These are phyloP conservation scores for Colletotrichum sp. DNA, from an alignment of 2,329 filamentous ascomycete species.

Conservation along the genomic window DNA sequence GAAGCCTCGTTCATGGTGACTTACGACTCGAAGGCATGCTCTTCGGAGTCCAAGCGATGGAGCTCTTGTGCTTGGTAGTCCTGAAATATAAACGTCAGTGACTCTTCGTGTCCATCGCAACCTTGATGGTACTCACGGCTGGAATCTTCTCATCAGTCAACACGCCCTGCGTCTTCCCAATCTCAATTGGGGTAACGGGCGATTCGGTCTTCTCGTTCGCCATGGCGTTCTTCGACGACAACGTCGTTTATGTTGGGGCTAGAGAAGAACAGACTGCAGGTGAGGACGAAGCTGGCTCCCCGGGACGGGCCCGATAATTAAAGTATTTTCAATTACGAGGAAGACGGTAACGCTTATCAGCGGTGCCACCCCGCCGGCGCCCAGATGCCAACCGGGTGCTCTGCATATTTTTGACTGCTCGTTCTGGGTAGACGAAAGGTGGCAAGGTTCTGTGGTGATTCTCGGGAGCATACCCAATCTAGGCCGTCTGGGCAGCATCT, in stretches of 20 bases:
- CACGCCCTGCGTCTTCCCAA: slow-evolving; percentile 4
- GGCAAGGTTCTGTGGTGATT: slow-evolving; percentile 13
- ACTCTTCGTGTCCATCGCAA: not conserved
- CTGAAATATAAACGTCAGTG: not conserved
- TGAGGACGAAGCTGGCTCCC: not conserved
- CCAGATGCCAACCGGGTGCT: not conserved
- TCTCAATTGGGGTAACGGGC: slow-evolving; percentile 4
- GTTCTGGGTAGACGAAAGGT: not conserved
- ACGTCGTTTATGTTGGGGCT: not conserved
- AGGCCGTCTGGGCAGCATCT: slow-evolving; percentile 12
- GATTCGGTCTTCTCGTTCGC: slow-evolving; percentile 13
- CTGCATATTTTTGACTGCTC: not conserved
- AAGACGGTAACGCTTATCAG: slow-evolving; percentile 13
- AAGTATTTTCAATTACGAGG: not conserved
- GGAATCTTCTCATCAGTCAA: slow-evolving; percentile 14
- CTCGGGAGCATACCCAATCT: slow-evolving; percentile 1
- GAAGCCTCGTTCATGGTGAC: not conserved
- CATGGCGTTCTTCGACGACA: slow-evolving; percentile 1
- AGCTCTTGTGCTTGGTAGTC: not conserved
- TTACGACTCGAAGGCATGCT: slow-evolving; percentile 14
- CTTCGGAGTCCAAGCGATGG: slow-evolving; percentile 5
- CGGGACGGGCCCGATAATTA: not conserved
- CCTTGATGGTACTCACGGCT: not conserved
- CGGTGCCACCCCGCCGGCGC: slow-evolving; percentile 4
- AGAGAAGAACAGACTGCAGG: not conserved